These are phyloP conservation scores for Ophiosphaerella herpotricha DNA, from an alignment of 2,329 filamentous ascomycete genomes.

Conservation along the genomic window DNA sequence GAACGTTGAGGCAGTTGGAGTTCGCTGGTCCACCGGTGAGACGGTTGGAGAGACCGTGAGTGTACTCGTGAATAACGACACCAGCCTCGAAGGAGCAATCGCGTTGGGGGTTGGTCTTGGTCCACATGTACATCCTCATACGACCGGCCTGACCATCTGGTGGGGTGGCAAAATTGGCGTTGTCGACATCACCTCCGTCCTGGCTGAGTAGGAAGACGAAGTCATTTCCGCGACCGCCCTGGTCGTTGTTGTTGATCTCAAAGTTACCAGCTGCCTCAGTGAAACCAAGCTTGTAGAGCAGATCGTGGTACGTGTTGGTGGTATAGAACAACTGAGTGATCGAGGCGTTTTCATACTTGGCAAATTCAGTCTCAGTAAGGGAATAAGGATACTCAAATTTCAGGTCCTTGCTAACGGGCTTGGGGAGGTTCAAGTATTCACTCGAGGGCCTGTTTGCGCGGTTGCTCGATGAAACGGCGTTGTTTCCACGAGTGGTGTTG, in stretches of 20 bases:
- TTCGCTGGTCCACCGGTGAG: slow-evolving; percentile 64
- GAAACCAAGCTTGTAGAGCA: slow-evolving; percentile 63
- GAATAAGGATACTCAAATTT: slow-evolving; percentile 50
- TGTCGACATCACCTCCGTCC: slow-evolving; percentile 59
- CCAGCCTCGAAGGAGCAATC: slow-evolving; percentile 64
- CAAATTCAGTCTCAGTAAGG: slow-evolving; percentile 26
- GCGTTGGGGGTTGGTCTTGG: slow-evolving; percentile 51
- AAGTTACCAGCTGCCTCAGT: slow-evolving; percentile 65
- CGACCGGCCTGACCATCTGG: slow-evolving; percentile 48
- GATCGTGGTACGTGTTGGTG: slow-evolving; percentile 63
- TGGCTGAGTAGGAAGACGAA: slow-evolving; percentile 62
- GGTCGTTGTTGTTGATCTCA: slow-evolving; percentile 60
- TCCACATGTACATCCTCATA: slow-evolving; percentile 66
- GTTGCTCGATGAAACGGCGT: slow-evolving; percentile 61
- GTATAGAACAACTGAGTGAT: slow-evolving; percentile 66
- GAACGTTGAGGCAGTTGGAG: slow-evolving; percentile 52
- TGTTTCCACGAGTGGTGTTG: slow-evolving; percentile 63
- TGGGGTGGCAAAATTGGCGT: slow-evolving; percentile 62
- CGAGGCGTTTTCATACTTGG: slow-evolving; percentile 58
- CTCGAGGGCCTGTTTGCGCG: slow-evolving; percentile 45
- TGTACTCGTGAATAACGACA: slow-evolving; percentile 60
- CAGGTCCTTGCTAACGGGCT: slow-evolving; percentile 51
- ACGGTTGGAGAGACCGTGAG: slow-evolving; percentile 58
- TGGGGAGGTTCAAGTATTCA: slow-evolving; percentile 56
- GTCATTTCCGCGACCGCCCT: slow-evolving; percentile 58